Conservation (phyloP, 805 yeast species). For the Suhomyces canberraensis region DNA sequence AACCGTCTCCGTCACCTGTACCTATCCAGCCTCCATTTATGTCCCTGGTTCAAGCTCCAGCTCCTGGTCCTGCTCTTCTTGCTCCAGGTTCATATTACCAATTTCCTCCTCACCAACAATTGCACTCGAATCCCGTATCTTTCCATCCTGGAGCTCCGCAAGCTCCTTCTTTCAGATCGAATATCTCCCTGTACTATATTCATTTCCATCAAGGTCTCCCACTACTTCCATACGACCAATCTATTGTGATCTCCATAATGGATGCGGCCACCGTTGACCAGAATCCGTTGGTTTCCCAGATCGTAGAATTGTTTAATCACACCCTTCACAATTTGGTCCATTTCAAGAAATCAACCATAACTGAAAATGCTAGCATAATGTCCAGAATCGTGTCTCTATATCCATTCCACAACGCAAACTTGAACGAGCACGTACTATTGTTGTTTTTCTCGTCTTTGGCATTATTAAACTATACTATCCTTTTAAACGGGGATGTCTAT, state of each 20-base stretch:
- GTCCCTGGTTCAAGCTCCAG: slow-evolving; percentile 1
- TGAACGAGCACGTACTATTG: slow-evolving; percentile 24
- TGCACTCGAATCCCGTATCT: background rate
- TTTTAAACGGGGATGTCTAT: slow-evolving; percentile 58
- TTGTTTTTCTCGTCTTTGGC: slow-evolving; percentile 30
- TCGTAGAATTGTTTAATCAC: slow-evolving; percentile 41
- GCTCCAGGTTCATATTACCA: background rate
- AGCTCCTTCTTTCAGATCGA: slow-evolving; percentile 24
- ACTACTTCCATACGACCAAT: slow-evolving; percentile 36
- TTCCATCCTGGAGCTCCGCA: slow-evolving; percentile 1
- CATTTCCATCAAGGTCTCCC: slow-evolving; percentile 46
- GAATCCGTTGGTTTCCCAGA: slow-evolving; percentile 21
- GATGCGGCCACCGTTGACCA: slow-evolving; percentile 12
- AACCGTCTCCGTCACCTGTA: slow-evolving; percentile 1
- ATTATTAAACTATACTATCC: slow-evolving; percentile 51
- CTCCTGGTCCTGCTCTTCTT: background rate
- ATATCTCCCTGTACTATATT: slow-evolving; percentile 40
- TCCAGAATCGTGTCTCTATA: slow-evolving; percentile 34
- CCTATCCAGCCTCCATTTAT: slow-evolving; percentile 3
- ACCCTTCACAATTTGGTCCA: slow-evolving; percentile 39
- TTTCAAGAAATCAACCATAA: slow-evolving; percentile 30
- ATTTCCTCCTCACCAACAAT: slow-evolving; percentile 2
- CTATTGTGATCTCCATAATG: slow-evolving; percentile 15
- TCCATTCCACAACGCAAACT: slow-evolving; percentile 25
- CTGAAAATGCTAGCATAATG: slow-evolving; percentile 33